Evolutionary conservation across 116 monocot species (phyloP), one percentile per base, ranked within the genome.

Genomic region (Phalaenopsis hybrid): DNA sequence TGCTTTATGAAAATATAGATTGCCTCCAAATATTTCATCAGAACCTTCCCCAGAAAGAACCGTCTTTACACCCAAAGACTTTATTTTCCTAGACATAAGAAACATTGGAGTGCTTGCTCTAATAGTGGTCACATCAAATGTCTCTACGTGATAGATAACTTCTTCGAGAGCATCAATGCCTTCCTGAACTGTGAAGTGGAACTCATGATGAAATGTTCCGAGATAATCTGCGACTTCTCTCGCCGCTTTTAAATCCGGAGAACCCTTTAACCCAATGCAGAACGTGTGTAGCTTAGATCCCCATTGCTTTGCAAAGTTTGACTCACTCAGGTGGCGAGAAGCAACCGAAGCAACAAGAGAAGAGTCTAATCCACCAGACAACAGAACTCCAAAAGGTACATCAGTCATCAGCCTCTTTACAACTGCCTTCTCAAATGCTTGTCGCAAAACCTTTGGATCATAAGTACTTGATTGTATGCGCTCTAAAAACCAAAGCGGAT

Each of bases 281-380:
- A 99, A 99, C 28, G 99, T 92, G 79, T 99, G 99, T 74, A 99
- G 81, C 74, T 92, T 90, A 82, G 90, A 85, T 80, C 99, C 99
- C 95, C 95, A 99, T 74, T 99, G 95, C 79, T 68, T 84, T 28
- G 92, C 90, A 83, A 89, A 78, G 86, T 93, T 90, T 34, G 87
- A 82, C 83, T 92, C 85, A 58, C 86, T 76, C 80, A 99, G 70
- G 81, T 95, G 78, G 4, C 95, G 89, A 20, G 91, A 90, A 50
- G 93, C 93, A 80, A 99, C 95, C 84, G 97, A 81, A 86, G 95
- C 99, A 88, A 99, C 99, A 81, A 99, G 92, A 78, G 99, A 99
- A 3, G 99, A 99, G 76, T 95, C 99, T 75, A 99, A 92, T 61
- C 99, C 99, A 78, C 99, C 97, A 83, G 97, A 97, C 45, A 97